Percentiles rank a stretch among this genome's conserved stretches.
These are phyloP conservation scores for Scedosporium minutisporum DNA, from an alignment of 2,329 filamentous ascomycete genomes.

Conservation along the genomic window DNA sequence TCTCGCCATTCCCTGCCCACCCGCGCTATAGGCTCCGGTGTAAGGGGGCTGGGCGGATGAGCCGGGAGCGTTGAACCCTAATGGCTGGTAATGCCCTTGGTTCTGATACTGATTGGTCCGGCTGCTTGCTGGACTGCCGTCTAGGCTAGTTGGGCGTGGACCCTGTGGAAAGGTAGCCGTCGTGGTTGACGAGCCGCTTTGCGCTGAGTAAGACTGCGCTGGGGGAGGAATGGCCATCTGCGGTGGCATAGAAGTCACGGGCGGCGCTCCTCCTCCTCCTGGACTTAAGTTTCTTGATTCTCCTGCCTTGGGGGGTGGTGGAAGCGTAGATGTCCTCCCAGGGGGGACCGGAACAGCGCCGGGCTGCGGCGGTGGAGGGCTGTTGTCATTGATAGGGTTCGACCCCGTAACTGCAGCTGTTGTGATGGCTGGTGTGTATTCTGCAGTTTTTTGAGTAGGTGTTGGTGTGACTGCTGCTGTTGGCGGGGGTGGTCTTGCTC, in stretches of 20 bases:
- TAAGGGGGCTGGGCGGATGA: not conserved
- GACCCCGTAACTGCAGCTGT: not conserved
- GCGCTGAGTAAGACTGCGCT: slow-evolving; percentile 26
- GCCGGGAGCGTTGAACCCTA: not conserved
- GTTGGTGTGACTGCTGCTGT: slow-evolving; percentile 29
- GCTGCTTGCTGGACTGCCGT: slow-evolving; percentile 12
- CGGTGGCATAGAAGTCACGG: slow-evolving; percentile 33
- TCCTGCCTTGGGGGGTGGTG: slow-evolving; percentile 42
- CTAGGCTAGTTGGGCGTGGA: slow-evolving; percentile 10
- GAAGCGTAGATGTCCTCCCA: slow-evolving; percentile 22
- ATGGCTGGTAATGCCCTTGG: not conserved
- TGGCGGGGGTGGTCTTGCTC: slow-evolving; percentile 33
- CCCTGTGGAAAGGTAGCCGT: slow-evolving; percentile 17
- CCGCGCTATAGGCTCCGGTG: not conserved
- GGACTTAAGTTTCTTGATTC: slow-evolving; percentile 22
- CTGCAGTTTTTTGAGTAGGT: slow-evolving; percentile 17
- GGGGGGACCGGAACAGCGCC: slow-evolving; percentile 41
- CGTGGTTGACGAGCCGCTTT: slow-evolving; percentile 22
- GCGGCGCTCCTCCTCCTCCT: slow-evolving; percentile 21
- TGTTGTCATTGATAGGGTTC: slow-evolving; percentile 14
- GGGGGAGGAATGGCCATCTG: slow-evolving; percentile 43
- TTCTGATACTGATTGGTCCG: not conserved
- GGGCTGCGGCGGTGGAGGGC: slow-evolving; percentile 47
- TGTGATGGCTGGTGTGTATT: slow-evolving; percentile 32
- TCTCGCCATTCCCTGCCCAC: not conserved